A percentile compares a stretch with the other conserved stretches of the same genome.
Conservation (phyloP, 2,329 filamentous ascomycete genomes). For the Ceratocystiopsis sp. region DNA sequence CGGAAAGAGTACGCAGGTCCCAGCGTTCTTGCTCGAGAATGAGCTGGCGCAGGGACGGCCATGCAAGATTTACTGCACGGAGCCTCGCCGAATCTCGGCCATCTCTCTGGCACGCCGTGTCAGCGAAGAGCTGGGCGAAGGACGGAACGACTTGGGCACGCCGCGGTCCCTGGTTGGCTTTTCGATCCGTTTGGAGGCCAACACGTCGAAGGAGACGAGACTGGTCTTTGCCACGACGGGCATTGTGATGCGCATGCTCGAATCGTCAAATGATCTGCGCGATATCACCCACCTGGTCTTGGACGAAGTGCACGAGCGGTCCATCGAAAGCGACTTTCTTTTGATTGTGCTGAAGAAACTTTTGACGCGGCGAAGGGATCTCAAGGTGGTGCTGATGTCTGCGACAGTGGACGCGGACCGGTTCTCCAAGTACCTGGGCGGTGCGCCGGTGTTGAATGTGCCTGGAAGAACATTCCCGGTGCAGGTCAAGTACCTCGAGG, state of each 20-base stretch:
- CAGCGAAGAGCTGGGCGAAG: constrained; percentile 85
- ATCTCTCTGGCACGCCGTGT: constrained; percentile 87
- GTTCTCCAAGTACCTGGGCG: constrained; percentile 76
- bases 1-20: constrained; percentile 96
- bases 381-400: constrained; percentile 94
- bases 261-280: constrained; percentile 67
- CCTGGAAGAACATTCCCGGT: constrained; percentile 92
- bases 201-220: constrained; percentile 62
- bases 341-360: constrained; percentile 81
- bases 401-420: constrained; percentile 86
- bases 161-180: constrained; percentile 76
- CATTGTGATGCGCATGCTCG: constrained; percentile 96
- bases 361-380: constrained; percentile 55
- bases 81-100: constrained; percentile 87
- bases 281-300: constrained; percentile 89
- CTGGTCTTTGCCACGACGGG: constrained; percentile 80
- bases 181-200: constrained; percentile 83
- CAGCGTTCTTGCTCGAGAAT: constrained; percentile 80
- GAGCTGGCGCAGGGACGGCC: constrained; percentile 62
- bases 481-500: constrained; percentile 72
- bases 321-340: constrained; percentile 92
- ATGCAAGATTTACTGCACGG: constrained; percentile 91
- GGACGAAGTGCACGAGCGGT: constrained; percentile 94
- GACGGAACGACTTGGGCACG: constrained; percentile 65
- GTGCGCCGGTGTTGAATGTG: constrained; percentile 74